phyloP scores from a whole-genome alignment of 2,329 filamentous ascomycete species.

The Chaetomiaceae sp. region DNA sequence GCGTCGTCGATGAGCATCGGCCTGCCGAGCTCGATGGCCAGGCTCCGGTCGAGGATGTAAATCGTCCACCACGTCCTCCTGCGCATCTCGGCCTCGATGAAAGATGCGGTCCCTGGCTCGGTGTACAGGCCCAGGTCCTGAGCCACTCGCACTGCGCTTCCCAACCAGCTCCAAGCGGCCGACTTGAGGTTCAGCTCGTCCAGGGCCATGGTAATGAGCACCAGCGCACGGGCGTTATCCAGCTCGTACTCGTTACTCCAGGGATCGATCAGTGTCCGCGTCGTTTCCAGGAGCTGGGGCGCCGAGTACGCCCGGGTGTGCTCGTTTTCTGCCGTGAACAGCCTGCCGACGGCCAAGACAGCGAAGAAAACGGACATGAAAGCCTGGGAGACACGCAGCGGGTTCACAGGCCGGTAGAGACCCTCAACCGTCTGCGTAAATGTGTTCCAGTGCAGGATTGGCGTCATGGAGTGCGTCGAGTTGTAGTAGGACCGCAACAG shows the following conservation, averaged over 20 bases:
- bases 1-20: conserved; percentile 80
- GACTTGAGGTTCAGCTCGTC: conserved; percentile 84
- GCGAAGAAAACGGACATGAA: conserved; percentile 81
- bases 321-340: conserved; percentile 61
- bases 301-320: conserved; percentile 50
- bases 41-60: conserved; percentile 79
- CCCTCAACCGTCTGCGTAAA: conserved; percentile 73
- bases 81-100: conserved; percentile 79
- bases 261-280: conserved; percentile 67
- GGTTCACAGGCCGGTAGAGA: conserved; percentile 63
- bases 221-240: conserved; percentile 67
- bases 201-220: conserved; percentile 74
- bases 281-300: conserved; percentile 65
- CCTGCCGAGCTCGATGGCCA: conserved; percentile 75
- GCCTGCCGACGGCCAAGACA: conserved; percentile 74
- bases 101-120: conserved; percentile 67
- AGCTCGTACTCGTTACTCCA: conserved; percentile 76
- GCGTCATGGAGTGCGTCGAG: conserved; percentile 74
- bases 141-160: conserved; percentile 70
- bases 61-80: conserved; percentile 90
- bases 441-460: conserved; percentile 82
- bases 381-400: conserved; percentile 57
- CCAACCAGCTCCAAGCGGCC: conserved; percentile 81
- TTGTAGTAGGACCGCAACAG: conserved; percentile 72
- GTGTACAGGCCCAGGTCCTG: conserved; percentile 80